Conservation (phyloP, 192 early-diverging fungal species). For the Gamsiella multidivaricata region DNA sequence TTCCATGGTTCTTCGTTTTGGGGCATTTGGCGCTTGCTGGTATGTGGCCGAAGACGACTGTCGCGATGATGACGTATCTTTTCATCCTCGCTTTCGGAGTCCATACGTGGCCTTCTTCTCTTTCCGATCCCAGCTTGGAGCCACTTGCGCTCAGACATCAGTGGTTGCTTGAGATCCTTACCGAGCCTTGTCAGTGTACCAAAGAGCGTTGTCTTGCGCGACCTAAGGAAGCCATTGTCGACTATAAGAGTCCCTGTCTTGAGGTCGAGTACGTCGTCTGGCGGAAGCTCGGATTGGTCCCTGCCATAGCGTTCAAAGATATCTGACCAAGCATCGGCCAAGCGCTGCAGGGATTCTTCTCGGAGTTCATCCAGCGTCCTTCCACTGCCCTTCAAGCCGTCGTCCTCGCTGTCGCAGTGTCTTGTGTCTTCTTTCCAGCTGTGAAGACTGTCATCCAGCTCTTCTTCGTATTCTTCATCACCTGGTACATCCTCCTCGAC, state of each 20-base stretch:
- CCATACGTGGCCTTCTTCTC: too few species aligned
- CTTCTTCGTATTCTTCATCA: too few species aligned
- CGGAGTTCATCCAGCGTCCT: background rate
- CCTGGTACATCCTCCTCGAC: too few species aligned
- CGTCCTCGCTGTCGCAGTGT: background rate
- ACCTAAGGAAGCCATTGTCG: constrained; percentile 3
- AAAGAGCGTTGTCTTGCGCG: background rate
- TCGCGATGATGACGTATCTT: too few species aligned
- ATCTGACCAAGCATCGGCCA: background rate
- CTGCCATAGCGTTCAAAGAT: constrained; percentile 17
- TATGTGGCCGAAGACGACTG: too few species aligned
- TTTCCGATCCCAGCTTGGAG: too few species aligned
- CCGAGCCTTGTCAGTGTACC: constrained; percentile 6
- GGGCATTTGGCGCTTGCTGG: too few species aligned
- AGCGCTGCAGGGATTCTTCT: constrained; percentile 1
- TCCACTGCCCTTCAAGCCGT: background rate
- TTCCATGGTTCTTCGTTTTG: too few species aligned
- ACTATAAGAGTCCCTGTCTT: constrained; percentile 4
- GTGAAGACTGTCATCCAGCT: too few species aligned
- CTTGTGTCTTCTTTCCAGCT: too few species aligned
- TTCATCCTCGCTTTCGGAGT: too few species aligned
- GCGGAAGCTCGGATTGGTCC: background rate
- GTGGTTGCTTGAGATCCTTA: background rate
- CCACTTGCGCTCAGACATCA: too few species aligned
- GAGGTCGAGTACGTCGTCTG: constrained; percentile 17